Conservation (phyloP, 2,329 filamentous ascomycete genomes). For the Didymosphaeria variabile region DNA sequence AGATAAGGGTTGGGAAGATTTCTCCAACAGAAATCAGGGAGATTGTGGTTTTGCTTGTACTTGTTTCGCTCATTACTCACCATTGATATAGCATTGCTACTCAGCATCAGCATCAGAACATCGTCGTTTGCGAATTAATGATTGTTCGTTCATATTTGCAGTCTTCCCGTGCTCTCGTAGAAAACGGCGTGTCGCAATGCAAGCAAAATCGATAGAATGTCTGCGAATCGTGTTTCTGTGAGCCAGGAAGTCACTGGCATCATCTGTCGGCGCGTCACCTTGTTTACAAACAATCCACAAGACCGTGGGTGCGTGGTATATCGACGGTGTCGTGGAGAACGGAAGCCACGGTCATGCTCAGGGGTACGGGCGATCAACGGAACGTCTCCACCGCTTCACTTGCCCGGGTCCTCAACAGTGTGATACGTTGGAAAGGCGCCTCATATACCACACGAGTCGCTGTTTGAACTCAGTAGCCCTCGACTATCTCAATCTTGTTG, state of each 20-base stretch:
- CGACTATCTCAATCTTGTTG: not conserved
- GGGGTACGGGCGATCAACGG: constrained; percentile 3
- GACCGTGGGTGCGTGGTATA: too few relatives aligned
- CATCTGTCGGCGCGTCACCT: too few relatives aligned
- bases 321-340: too few relatives aligned
- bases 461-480: not conserved
- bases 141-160: not conserved
- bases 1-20: not conserved
- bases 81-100: not conserved
- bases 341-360: not conserved
- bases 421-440: not conserved
- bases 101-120: not conserved
- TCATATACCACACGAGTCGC: not conserved
- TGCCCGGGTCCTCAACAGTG: not conserved
- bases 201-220: too few relatives aligned
- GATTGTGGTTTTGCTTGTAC: not conserved
- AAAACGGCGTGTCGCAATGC: too few relatives aligned
- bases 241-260: too few relatives aligned
- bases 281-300: too few relatives aligned
- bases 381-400: constrained; percentile 11
- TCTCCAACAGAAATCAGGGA: constrained; percentile 19
- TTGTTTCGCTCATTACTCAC: constrained; percentile 10
- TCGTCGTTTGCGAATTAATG: not conserved
- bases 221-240: too few relatives aligned
- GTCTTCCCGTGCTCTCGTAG: too few relatives aligned